These are phyloP conservation scores for Chiua sp. DNA, from an alignment of 1,284 basidiomycete genomes.

Conservation along the genomic window DNA sequence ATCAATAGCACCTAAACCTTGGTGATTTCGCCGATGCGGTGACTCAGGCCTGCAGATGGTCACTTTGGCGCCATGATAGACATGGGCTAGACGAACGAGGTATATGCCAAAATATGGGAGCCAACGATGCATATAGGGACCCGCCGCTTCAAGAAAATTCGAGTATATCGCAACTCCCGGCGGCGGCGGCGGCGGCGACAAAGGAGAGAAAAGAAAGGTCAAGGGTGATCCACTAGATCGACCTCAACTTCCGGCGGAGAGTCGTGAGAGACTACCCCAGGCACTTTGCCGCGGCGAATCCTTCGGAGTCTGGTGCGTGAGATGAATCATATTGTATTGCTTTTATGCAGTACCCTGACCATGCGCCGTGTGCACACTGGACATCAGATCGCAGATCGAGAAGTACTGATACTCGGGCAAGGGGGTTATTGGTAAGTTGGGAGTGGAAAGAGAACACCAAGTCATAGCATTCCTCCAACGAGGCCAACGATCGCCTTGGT, in stretches of 20 bases:
- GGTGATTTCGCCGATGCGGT: not conserved
- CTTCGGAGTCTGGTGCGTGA: not conserved
- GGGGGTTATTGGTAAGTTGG: conserved; percentile 16
- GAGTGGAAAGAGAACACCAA: conserved; percentile 1
- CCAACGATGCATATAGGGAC: conserved; percentile 57
- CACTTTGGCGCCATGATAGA: conserved; percentile 95
- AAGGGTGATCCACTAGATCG: not conserved
- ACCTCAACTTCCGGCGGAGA: conserved; percentile 1
- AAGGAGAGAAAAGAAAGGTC: conserved; percentile 11
- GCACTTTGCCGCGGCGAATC: not conserved
- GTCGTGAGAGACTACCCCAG: conserved; percentile 7
- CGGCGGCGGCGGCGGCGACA: conserved; percentile 11
- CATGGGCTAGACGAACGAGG: conserved; percentile 85
- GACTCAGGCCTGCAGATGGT: conserved; percentile 63
- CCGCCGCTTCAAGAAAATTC: conserved; percentile 79
- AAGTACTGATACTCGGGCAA: not conserved
- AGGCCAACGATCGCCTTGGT: conserved; percentile 71
- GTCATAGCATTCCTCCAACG: conserved; percentile 67
- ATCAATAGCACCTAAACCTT: conserved; percentile 66
- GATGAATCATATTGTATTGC: conserved; percentile 7
- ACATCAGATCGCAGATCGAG: not conserved
- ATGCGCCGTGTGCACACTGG: not conserved
- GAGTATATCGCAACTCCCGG: conserved; percentile 48
- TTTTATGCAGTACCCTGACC: not conserved
- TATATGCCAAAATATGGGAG: conserved; percentile 31